These are phyloP conservation scores for Phytophthora pluvialis DNA, from an alignment of 352 stramenopile species.

Conservation along the genomic window DNA sequence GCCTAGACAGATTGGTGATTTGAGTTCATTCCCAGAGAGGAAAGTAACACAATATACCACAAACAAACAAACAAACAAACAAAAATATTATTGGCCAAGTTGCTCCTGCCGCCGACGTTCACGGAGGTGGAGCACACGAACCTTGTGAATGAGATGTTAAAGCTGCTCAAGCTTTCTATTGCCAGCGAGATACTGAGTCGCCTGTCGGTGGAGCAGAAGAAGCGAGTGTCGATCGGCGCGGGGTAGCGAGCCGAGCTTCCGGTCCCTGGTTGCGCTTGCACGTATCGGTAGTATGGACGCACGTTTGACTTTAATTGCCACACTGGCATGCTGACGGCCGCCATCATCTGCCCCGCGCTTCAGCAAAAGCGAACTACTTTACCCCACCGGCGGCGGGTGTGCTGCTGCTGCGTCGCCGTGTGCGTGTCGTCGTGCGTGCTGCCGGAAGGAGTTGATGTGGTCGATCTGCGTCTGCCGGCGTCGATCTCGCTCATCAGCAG, in stretches of 20 bases:
- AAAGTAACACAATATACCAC: no score
- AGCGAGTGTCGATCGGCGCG: slow-evolving; percentile 93
- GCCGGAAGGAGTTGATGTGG: no score
- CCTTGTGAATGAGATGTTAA: slow-evolving; percentile 61
- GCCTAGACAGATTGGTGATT: no score
- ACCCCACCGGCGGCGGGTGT: no score
- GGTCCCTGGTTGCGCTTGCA: slow-evolving; percentile 95
- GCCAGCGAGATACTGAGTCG: slow-evolving; percentile 50
- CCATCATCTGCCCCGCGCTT: no score
- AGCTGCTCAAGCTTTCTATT: slow-evolving; percentile 64
- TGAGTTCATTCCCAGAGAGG: no score
- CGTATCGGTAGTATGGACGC: slow-evolving; percentile 76
- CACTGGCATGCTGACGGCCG: slow-evolving; percentile 84
- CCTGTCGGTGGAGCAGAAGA: slow-evolving; percentile 92
- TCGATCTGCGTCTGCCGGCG: no score
- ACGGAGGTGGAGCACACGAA: slow-evolving; percentile 53
- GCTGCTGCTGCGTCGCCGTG: no score
- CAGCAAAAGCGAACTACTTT: no score
- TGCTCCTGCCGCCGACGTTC: slow-evolving; percentile 76
- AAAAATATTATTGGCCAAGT: slow-evolving; percentile 82
- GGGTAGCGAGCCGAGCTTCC: slow-evolving; percentile 92
- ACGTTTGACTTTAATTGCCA: slow-evolving; percentile 86
- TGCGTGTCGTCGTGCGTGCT: no score
- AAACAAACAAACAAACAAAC: no score
- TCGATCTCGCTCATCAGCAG: no score